Conservation (phyloP, 495 filamentous ascomycete genomes). For the Neurospora sp. region DNA sequence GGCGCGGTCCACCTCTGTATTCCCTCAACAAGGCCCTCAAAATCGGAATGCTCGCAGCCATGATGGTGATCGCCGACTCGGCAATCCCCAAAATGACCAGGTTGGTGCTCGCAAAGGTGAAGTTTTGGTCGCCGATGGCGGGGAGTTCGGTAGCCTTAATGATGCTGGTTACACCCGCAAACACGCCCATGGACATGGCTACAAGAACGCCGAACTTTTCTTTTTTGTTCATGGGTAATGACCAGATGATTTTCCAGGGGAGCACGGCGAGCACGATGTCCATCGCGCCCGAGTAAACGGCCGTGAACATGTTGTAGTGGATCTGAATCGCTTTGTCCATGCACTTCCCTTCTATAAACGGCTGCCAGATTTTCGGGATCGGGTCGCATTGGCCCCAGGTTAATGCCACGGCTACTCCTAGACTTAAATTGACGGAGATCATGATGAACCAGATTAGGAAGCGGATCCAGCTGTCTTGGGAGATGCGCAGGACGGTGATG, state of each 20-base stretch:
- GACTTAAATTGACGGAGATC: slow-evolving; percentile 21
- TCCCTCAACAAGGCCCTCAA: slow-evolving; percentile 12
- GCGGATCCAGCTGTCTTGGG: slow-evolving; percentile 18
- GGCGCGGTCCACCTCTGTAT: background rate
- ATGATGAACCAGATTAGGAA: slow-evolving; percentile 26
- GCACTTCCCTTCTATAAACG: slow-evolving; percentile 20
- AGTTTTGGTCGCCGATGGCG: slow-evolving; percentile 16
- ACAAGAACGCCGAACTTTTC: slow-evolving; percentile 27
- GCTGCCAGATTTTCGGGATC: slow-evolving; percentile 21
- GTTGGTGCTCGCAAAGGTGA: slow-evolving; percentile 17
- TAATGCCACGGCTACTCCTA: slow-evolving; percentile 20
- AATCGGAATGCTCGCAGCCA: slow-evolving; percentile 23
- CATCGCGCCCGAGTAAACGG: slow-evolving; percentile 22
- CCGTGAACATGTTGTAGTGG: slow-evolving; percentile 25
- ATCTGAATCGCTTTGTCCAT: slow-evolving; percentile 21
- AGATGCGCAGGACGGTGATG: slow-evolving; percentile 25
- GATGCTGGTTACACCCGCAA: slow-evolving; percentile 18
- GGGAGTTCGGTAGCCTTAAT: slow-evolving; percentile 20
- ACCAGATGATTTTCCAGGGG: slow-evolving; percentile 28
- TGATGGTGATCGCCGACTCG: slow-evolving; percentile 22
- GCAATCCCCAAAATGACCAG: slow-evolving; percentile 20
- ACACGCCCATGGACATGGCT: slow-evolving; percentile 30
- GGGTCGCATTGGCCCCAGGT: slow-evolving; percentile 27
- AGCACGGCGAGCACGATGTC: slow-evolving; percentile 26
- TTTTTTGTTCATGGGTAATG: slow-evolving; percentile 15